Percentiles rank a stretch among this genome's conserved stretches.
Evolutionary conservation across 1,284 basidiomycete species (phyloP).

Genomic region (Irpex rosettiformis): DNA sequence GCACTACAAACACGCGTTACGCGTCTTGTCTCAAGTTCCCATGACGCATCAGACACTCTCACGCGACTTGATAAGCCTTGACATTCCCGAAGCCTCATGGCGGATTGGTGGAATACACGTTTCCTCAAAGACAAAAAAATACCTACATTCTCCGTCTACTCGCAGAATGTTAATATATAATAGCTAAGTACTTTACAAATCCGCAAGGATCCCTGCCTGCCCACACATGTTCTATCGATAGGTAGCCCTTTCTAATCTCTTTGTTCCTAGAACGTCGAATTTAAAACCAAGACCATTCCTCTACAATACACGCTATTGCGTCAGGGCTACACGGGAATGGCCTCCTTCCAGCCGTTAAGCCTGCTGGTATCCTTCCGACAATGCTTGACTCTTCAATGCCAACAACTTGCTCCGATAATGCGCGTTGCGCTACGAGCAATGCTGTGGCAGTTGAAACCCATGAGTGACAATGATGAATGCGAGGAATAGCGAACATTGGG

Average conservation of each 20-base stretch:
- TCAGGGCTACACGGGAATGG: conserved; percentile 55
- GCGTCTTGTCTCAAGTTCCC: neutral
- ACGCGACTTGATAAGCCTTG: too few relatives aligned
- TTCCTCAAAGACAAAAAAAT: too few relatives aligned
- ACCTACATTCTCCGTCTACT: too few relatives aligned
- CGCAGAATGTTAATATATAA: too few relatives aligned
- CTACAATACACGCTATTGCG: conserved; percentile 64
- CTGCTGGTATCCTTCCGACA: conserved; percentile 16
- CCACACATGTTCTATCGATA: too few relatives aligned
- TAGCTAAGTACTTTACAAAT: too few relatives aligned
- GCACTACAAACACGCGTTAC: neutral
- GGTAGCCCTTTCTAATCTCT: too few relatives aligned
- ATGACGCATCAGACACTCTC: neutral
- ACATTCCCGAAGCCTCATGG: too few relatives aligned
- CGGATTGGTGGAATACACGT: too few relatives aligned
- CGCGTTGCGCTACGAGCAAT: conserved; percentile 30
- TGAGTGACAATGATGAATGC: neutral
- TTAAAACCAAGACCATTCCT: conserved; percentile 68
- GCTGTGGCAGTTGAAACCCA: conserved; percentile 20
- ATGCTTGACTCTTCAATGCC: conserved; percentile 6
- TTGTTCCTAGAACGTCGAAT: neutral
- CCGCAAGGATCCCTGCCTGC: too few relatives aligned
- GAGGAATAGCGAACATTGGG: too few relatives aligned
- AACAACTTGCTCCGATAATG: conserved; percentile 18
- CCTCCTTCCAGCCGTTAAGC: conserved; percentile 31